Evolutionary conservation across 345 rosid genomes (phyloP), one percentile per base, ranked within the genome.

Genomic region (Corymbia maculata): DNA sequence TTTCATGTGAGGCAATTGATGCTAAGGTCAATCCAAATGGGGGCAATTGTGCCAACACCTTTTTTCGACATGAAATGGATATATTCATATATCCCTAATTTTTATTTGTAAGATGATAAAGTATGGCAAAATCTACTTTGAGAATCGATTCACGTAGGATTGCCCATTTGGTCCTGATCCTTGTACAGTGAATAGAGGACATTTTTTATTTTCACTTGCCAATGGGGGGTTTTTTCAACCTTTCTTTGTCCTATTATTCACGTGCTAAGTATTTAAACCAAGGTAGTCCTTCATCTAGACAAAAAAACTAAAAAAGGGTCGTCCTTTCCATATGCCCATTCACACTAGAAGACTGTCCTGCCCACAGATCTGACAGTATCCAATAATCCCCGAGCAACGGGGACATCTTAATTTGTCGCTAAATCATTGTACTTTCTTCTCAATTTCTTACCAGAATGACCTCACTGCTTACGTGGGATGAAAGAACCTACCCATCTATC

Each of bases 41-140:
- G 26, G 45, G 45, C 45, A 42, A 16, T 32, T 22, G 28, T 2
- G 1, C 28, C 61, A 21, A 68, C 9, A 6, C 30, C 9, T 30
- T 68, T 0, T 68, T 68, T 15, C 4, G 79, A 15, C 22, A 7
- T 30, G 44, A 66, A 66, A 30, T 30, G 11, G 4, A 1, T 30
- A 30, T 30, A 30, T 66, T 17, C 6, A 7, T 30, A 4, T 68
- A 30, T 32, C 45, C 16, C 7, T 70, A 4, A 70, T 32, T 16
- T 70, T 1, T 32, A 70, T 32, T 8, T 16, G 2, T 70, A 45
- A 70, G 13, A 12, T 59, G 15, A 66, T 30, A n/a, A 66, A 14
- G 79, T 30, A 66, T 2, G 42, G 13, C 0, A 66, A 66, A n/a
- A n/a, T 66, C 2, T 6, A 0, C 8, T 3, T 5, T 0, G 2